Conservation (phyloP, 345 rosid species). For the Aquilaria malaccensis region DNA sequence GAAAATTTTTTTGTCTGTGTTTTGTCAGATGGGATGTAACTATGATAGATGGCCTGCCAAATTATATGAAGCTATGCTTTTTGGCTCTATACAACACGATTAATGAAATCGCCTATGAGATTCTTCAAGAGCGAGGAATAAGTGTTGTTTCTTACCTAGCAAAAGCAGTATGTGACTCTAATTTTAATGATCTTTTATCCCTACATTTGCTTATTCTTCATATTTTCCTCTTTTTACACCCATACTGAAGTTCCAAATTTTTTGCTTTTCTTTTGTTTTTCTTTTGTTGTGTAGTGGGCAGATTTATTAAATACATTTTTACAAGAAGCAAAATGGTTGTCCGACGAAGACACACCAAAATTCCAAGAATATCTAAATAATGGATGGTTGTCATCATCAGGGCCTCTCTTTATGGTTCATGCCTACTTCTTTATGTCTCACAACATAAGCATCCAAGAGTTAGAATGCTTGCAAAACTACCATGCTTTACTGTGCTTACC, state of each 20-base stretch:
- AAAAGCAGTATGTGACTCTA: constrained; percentile 19
- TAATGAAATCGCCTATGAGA: constrained; percentile 38
- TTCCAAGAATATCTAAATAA: constrained; percentile 35
- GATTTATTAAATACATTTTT: constrained; percentile 37
- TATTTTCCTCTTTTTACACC: no score
- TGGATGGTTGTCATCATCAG: constrained; percentile 32
- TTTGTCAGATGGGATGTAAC: constrained; percentile 38
- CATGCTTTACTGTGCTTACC: constrained; percentile 27
- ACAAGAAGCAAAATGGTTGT: constrained; percentile 37
- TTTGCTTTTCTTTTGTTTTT: no score
- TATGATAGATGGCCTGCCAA: constrained; percentile 25
- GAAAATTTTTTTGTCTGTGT: no score
- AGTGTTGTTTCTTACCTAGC: constrained; percentile 18
- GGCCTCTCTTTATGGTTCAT: constrained; percentile 19
- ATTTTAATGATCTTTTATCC: background rate
- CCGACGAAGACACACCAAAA: constrained; percentile 16
- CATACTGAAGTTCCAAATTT: no score
- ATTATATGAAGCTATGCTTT: constrained; percentile 33
- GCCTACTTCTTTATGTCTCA: constrained; percentile 16
- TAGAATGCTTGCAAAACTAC: constrained; percentile 18
- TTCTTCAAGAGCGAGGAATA: constrained; percentile 24
- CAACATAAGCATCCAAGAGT: constrained; percentile 8
- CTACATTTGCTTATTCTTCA: background rate
- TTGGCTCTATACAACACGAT: constrained; percentile 33
- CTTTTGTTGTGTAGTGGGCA: constrained; percentile 25